A percentile compares a stretch with the other conserved stretches of the same genome.
Evolutionary conservation across 2,329 filamentous ascomycete species (phyloP).

Genomic region (Colletotrichum tropicale): DNA sequence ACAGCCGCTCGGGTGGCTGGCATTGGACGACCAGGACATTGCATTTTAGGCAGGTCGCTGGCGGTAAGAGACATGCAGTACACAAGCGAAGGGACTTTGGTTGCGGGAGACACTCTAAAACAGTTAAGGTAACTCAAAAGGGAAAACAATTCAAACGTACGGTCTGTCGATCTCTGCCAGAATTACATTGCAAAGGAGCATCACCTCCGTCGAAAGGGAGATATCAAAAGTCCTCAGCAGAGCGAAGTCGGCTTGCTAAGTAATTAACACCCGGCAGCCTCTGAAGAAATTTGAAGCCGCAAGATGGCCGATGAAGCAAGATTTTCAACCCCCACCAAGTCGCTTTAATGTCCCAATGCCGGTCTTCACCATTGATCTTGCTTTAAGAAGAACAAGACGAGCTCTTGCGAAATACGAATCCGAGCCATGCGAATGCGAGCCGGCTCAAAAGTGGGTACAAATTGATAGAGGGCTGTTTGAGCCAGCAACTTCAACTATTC

Average conservation of each 20-base stretch:
- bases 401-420: neutral
- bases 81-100: neutral
- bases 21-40: neutral
- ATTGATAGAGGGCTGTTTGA: neutral
- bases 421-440: neutral
- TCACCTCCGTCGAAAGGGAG: neutral
- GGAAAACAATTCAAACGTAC: neutral
- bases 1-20: neutral
- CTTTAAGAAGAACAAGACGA: neutral
- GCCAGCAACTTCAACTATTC: neutral
- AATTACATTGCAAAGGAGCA: accelerated
- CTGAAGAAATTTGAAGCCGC: accelerated
- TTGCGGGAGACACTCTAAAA: neutral
- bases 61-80: neutral
- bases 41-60: neutral
- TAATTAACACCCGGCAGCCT: neutral
- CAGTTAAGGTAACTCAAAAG: neutral
- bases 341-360: neutral
- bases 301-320: neutral
- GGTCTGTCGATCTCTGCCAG: neutral
- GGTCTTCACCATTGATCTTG: neutral
- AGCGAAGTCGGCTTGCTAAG: neutral
- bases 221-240: neutral
- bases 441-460: neutral
- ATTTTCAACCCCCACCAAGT: neutral